Percentiles rank a stretch among this genome's conserved stretches.
These are phyloP conservation scores for Colletotrichum gigasporum DNA, from an alignment of 2,329 filamentous ascomycete species.

Conservation along the genomic window DNA sequence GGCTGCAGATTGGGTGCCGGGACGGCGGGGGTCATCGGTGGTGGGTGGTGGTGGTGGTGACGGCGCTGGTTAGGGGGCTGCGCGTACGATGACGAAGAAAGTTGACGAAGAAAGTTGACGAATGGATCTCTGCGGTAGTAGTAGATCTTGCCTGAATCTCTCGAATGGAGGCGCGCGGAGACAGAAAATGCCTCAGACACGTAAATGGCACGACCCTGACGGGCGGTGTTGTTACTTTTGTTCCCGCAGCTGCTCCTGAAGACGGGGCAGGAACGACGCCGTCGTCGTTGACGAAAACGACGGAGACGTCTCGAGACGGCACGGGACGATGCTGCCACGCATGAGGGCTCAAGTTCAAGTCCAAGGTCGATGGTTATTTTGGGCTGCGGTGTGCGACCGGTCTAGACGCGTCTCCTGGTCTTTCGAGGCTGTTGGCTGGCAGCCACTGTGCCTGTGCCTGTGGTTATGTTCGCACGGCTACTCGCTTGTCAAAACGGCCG, in stretches of 20 bases:
- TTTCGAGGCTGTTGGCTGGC: not conserved
- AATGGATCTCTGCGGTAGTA: not conserved
- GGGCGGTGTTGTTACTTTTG: not conserved
- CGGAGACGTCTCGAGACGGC: not conserved
- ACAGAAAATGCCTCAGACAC: not conserved
- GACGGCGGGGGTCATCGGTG: conserved; percentile 15
- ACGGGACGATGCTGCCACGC: not conserved
- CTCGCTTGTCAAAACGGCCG: not conserved
- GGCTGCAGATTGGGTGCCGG: conserved; percentile 26
- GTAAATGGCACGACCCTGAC: not conserved
- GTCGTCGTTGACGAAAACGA: not conserved
- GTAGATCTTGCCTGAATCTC: conserved; percentile 10
- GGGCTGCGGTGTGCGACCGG: conserved; percentile 9
- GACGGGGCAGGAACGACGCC: not conserved
- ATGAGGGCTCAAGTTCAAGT: conserved; percentile 6
- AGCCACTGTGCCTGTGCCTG: no score
- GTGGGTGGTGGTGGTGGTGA: conserved; percentile 4
- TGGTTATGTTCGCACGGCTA: not conserved
- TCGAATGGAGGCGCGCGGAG: not conserved
- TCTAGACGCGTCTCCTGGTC: not conserved
- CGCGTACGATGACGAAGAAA: conserved; percentile 18
- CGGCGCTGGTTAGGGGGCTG: conserved; percentile 1
- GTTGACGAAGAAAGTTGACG: not conserved
- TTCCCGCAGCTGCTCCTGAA: not conserved
- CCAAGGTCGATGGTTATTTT: not conserved